Conservation (phyloP, 352 stramenopile genomes). For the Phytophthora pluvialis region DNA sequence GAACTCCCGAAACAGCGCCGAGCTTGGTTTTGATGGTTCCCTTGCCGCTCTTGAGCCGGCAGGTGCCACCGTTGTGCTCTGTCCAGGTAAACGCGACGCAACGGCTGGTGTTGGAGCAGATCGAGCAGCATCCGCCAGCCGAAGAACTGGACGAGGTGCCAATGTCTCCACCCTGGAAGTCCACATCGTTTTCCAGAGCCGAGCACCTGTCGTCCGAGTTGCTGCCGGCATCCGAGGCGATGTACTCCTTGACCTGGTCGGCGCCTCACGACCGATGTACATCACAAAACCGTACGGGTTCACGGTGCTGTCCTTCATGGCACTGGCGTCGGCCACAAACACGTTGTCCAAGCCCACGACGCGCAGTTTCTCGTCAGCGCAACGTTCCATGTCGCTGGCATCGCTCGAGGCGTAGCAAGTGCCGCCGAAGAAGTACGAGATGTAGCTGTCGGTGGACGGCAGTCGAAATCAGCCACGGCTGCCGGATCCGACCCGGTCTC, state of each 20-base stretch:
- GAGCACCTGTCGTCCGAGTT: slow-evolving; percentile 27
- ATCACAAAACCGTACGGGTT: slow-evolving; percentile 81
- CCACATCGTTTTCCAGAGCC: slow-evolving; percentile 40
- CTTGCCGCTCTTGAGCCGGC: slow-evolving; percentile 60
- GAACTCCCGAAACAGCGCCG: slow-evolving; percentile 23
- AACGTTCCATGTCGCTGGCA: slow-evolving; percentile 49
- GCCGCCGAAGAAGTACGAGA: slow-evolving; percentile 75
- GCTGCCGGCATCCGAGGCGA: slow-evolving; percentile 22
- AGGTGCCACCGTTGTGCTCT: slow-evolving; percentile 52
- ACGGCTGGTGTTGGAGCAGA: slow-evolving; percentile 32
- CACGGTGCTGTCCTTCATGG: slow-evolving; percentile 65
- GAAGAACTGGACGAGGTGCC: slow-evolving; percentile 27
- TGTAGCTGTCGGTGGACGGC: slow-evolving; percentile 31
- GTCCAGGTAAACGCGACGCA: slow-evolving; percentile 61
- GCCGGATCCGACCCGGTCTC: slow-evolving; percentile 31
- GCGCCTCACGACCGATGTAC: slow-evolving; percentile 70
- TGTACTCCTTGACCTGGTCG: slow-evolving; percentile 44
- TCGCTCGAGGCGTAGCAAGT: slow-evolving; percentile 69
- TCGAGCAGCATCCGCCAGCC: slow-evolving; percentile 44
- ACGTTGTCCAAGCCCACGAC: slow-evolving; percentile 67
- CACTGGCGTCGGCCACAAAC: slow-evolving; percentile 61
- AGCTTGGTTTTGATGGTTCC: slow-evolving; percentile 21
- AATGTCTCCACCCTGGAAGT: slow-evolving; percentile 58
- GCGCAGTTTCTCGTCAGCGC: slow-evolving; percentile 59
- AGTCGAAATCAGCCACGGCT: slow-evolving; percentile 52